phyloP scores from a whole-genome alignment of 257 asterid species.

The Craterostigma plantagineum region DNA sequence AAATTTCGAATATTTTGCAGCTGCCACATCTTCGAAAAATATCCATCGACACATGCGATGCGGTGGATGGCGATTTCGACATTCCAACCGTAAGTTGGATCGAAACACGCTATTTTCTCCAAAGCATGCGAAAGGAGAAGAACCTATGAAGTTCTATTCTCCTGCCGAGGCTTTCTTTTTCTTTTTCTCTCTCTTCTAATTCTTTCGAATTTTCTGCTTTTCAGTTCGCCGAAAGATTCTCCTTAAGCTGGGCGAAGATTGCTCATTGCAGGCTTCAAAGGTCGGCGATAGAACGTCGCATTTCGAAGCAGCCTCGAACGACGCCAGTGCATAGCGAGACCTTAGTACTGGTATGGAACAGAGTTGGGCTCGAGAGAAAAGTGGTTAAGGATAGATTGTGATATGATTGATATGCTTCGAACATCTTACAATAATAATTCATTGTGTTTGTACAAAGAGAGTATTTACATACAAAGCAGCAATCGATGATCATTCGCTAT shows the following conservation, averaged over 20 bases:
- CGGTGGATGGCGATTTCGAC: conserved; percentile 57
- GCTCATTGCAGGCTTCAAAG: conserved; percentile 50
- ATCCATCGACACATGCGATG: conserved; percentile 68
- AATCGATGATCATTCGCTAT: too few species aligned
- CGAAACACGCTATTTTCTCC: too few species aligned
- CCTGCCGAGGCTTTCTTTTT: too few species aligned
- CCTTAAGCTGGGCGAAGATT: conserved; percentile 43
- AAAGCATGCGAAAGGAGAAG: too few species aligned
- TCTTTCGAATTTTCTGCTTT: too few species aligned
- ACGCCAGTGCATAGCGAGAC: conserved; percentile 74
- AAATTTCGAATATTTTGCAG: conserved; percentile 23
- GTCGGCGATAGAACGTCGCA: conserved; percentile 13
- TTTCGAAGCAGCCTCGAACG: too few species aligned
- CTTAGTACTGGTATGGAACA: conserved; percentile 47
- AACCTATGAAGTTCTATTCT: too few species aligned
- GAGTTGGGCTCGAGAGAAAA: conserved; percentile 27
- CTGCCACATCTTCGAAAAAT: conserved; percentile 77
- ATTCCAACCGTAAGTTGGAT: conserved; percentile 64
- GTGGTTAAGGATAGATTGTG: conserved; percentile 73
- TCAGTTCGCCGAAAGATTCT: conserved; percentile 43
- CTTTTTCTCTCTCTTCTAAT: conserved; percentile 4
- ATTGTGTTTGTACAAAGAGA: too few species aligned
- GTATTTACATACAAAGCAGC: too few species aligned
- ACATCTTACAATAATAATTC: too few species aligned
- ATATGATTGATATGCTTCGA: too few species aligned